Evolutionary conservation across 2,329 filamentous ascomycete genomes (phyloP), one percentile per base, ranked within the genome.

Genomic region (Periglandula ipomoeae): DNA sequence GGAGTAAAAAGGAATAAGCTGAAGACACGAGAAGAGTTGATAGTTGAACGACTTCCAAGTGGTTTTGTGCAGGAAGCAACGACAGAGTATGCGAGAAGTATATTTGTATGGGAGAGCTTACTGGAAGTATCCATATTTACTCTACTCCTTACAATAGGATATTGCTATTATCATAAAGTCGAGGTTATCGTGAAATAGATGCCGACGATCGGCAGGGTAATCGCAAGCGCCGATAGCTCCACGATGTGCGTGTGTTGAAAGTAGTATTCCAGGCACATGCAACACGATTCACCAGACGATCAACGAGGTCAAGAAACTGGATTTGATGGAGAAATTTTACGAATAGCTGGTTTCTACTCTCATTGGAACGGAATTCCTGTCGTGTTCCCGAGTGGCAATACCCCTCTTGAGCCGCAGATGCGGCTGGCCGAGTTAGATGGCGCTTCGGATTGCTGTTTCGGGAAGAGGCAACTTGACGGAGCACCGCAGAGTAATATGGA

Each of bases 391-490:
- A 32, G 8, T 5, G 30, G 30, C 30, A 5, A 15, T 32, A 32
- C 30, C 30, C 30, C 30, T 38, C 35, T 38, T 38, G 35, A 20
- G 10, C 19, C n/a, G 39, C 13, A 20, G 10, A 20, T 23, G 22
- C 39, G 19, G 39, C 39, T 24, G 22, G 10, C 20, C 22, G 39
- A 22, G 23, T 42, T 20, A 15, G 23, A 24, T 10, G 15, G 55
- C 48, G 53, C 51, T 53, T 50, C 26, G 22, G 27, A 30, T 49
- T 55, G 30, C 54, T 52, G 35, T 44, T 51, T 58, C 51, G 44
- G 52, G 53, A 55, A 52, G 44, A 20, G 24, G 50, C 53, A 48
- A 53, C 30, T 11, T 32, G n/a, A n/a, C n/a, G n/a, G n/a, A n/a
- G n/a, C n/a, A n/a, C n/a, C n/a, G n/a, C n/a, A n/a, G n/a, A n/a